Conservation (phyloP, 2,329 filamentous ascomycete genomes). For the Aspergillus sp. region DNA sequence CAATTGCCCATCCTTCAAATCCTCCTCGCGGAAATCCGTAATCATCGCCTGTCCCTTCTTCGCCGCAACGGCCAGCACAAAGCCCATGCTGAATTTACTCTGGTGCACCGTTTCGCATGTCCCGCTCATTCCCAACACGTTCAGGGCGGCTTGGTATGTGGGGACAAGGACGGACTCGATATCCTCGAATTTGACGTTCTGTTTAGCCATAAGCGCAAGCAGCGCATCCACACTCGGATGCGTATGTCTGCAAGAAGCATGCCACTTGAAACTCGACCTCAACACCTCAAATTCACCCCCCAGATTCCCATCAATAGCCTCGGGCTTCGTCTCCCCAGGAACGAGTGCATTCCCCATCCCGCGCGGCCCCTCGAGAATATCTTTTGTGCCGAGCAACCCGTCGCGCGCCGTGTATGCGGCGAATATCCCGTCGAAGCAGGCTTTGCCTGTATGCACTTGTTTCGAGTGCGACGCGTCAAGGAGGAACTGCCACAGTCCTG, state of each 20-base stretch:
- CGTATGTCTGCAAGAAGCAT: slow-evolving; percentile 39
- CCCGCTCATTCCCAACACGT: slow-evolving; percentile 35
- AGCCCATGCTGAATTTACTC: slow-evolving; percentile 42
- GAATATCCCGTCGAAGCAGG: slow-evolving; percentile 39
- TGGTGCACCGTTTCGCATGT: slow-evolving; percentile 38
- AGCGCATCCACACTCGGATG: slow-evolving; percentile 38
- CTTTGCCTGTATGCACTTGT: slow-evolving; percentile 38
- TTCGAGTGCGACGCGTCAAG: slow-evolving; percentile 38
- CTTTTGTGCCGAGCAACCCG: slow-evolving; percentile 32
- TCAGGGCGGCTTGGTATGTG: slow-evolving; percentile 37
- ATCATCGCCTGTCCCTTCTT: slow-evolving; percentile 39
- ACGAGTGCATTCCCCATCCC: slow-evolving; percentile 34
- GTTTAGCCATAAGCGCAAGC: slow-evolving; percentile 32
- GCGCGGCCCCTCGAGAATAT: slow-evolving; percentile 35
- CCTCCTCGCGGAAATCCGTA: slow-evolving; percentile 36
- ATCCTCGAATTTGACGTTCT: slow-evolving; percentile 31
- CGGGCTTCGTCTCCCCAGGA: slow-evolving; percentile 26
- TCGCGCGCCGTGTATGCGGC: slow-evolving; percentile 35
- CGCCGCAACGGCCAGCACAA: slow-evolving; percentile 38
- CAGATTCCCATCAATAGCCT: slow-evolving; percentile 32
- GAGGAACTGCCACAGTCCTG: slow-evolving; percentile 39
- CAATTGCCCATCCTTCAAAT: slow-evolving; percentile 28
- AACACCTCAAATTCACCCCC: slow-evolving; percentile 32
- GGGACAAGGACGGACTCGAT: slow-evolving; percentile 33
- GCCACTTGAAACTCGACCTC: slow-evolving; percentile 40